Evolutionary conservation across 108 stramenopile genomes (phyloP).

Genomic region (Cyclotella atomus): DNA sequence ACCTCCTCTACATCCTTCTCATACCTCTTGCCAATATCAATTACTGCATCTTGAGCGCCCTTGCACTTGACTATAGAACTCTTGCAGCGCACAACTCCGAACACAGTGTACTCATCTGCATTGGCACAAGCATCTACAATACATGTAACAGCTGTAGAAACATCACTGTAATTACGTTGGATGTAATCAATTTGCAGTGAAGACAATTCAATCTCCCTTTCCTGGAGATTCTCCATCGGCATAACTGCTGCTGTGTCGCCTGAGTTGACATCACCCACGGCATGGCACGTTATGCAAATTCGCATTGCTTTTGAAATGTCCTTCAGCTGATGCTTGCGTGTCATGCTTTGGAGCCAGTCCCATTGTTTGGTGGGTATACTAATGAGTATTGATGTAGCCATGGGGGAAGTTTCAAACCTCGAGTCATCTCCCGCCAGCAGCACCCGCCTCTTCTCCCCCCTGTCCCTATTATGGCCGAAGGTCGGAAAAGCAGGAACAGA

Average conservation of each 20-base stretch:
- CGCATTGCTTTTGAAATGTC: constrained; percentile 28
- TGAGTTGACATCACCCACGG: constrained; percentile 2
- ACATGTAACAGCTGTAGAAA: not conserved
- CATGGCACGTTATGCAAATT: constrained; percentile 33
- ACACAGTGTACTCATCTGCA: constrained; percentile 27
- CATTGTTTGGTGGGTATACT: constrained; percentile 9
- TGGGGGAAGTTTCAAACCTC: not conserved
- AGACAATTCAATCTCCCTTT: not conserved
- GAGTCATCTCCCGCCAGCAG: not conserved
- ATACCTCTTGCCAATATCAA: constrained; percentile 1
- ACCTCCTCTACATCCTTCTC: not conserved
- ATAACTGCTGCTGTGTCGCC: not conserved
- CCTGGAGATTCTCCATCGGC: not conserved
- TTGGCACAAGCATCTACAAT: constrained; percentile 8
- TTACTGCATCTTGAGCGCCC: constrained; percentile 18
- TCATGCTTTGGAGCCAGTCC: constrained; percentile 31
- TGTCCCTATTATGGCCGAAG: no score
- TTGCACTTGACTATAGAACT: constrained; percentile 16
- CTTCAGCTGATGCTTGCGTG: constrained; percentile 23
- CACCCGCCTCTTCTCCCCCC: no score
- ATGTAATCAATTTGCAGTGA: not conserved
- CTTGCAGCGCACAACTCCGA: constrained; percentile 27
- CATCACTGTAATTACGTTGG: not conserved
- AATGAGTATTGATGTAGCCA: not conserved
- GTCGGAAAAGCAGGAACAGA: no score